phyloP scores from a whole-genome alignment of 208 protist genomes.

The Strigomonas culicis region DNA sequence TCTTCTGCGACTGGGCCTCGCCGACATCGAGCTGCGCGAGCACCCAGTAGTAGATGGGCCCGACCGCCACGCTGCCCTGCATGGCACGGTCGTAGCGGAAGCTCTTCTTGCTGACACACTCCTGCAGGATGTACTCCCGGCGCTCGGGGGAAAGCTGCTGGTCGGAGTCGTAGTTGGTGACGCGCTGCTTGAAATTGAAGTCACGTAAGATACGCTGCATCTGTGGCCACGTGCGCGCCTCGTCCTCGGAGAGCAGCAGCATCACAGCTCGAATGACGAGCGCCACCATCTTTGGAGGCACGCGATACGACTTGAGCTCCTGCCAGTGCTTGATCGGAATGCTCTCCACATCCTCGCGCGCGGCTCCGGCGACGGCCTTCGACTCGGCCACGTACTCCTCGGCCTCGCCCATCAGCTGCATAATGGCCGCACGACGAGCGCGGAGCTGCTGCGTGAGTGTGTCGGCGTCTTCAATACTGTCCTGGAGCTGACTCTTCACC shows the following conservation, averaged over 20 bases:
- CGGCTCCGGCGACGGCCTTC: slow-evolving; percentile 43
- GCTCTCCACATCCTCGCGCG: slow-evolving; percentile 67
- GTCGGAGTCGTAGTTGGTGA: slow-evolving; percentile 64
- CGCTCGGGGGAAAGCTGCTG: slow-evolving; percentile 70
- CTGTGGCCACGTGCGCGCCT: slow-evolving; percentile 67
- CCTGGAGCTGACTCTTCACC: slow-evolving; percentile 50
- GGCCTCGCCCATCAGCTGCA: slow-evolving; percentile 48
- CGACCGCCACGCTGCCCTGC: slow-evolving; percentile 69
- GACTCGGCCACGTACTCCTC: slow-evolving; percentile 68
- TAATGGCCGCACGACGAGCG: slow-evolving; percentile 42
- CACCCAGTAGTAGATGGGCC: slow-evolving; percentile 89
- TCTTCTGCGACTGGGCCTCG: slow-evolving; percentile 65
- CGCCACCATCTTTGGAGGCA: slow-evolving; percentile 75
- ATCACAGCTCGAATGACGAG: slow-evolving; percentile 83
- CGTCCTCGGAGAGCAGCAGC: slow-evolving; percentile 79
- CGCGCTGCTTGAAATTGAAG: slow-evolving; percentile 64
- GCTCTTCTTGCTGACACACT: slow-evolving; percentile 81
- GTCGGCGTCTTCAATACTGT: slow-evolving; percentile 58
- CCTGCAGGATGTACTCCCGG: slow-evolving; percentile 79
- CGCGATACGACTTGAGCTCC: slow-evolving; percentile 86
- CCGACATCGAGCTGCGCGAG: slow-evolving; percentile 78
- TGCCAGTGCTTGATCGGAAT: slow-evolving; percentile 81
- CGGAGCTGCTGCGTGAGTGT: slow-evolving; percentile 64
- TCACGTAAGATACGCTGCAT: slow-evolving; percentile 82
- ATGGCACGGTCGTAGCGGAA: slow-evolving; percentile 80